phyloP scores from a whole-genome alignment of 768 basidiomycete genomes.

The Panus rudis region DNA sequence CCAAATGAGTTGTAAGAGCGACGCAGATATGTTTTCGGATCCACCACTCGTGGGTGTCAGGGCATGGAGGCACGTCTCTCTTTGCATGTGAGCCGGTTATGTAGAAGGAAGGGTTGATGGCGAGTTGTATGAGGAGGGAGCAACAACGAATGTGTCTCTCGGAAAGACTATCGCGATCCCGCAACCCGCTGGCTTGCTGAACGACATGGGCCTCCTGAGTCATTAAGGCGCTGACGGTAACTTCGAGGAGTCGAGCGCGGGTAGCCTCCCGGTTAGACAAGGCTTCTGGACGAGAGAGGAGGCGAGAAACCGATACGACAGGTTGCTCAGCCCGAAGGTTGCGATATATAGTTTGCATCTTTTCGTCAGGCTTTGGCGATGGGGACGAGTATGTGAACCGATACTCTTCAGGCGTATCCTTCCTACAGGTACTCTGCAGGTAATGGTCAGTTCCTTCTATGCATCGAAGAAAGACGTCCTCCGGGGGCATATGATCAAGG shows the following conservation, averaged over 20 bases:
- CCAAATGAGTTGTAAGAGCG: background rate
- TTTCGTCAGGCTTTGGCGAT: no score
- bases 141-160: no score
- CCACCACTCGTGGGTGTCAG: no score
- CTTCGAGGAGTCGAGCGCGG: background rate
- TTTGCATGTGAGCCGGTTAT: background rate
- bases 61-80: background rate
- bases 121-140: background rate
- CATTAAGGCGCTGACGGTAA: no score
- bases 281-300: background rate
- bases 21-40: background rate
- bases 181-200: no score
- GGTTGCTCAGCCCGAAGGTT: no score
- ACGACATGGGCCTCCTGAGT: no score
- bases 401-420: background rate
- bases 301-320: no score
- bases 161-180: no score
- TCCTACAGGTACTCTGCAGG: background rate
- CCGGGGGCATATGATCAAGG: conserved; percentile 4
- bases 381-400: no score
- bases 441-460: background rate
- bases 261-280: background rate
- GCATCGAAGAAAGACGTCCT: background rate
- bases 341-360: no score
- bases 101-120: background rate